phyloP scores from a whole-genome alignment of 129 eudicot species.

The Pittosporum tobira region DNA sequence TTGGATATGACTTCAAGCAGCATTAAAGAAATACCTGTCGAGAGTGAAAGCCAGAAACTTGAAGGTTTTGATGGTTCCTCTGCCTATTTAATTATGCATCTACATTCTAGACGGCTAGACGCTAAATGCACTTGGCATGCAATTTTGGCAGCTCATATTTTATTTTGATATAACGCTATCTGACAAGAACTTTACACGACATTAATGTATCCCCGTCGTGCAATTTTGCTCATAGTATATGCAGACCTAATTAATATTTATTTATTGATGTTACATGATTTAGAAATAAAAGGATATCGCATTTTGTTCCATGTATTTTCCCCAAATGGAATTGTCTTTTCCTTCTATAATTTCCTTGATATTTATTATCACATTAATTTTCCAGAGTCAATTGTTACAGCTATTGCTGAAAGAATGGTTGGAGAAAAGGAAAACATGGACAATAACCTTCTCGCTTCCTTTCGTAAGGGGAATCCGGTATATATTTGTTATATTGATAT shows the following conservation, averaged over 20 bases:
- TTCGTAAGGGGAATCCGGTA: constrained; percentile 61
- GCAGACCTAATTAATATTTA: background rate
- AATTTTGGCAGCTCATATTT: background rate
- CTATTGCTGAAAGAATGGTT: constrained; percentile 53
- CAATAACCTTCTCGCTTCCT: constrained; percentile 42
- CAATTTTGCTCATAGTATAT: background rate
- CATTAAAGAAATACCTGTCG: constrained; percentile 29
- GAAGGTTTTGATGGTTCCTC: constrained; percentile 37
- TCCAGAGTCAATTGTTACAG: constrained; percentile 52
- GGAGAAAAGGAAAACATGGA: constrained; percentile 80
- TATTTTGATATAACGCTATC: background rate
- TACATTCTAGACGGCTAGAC: too few species aligned
- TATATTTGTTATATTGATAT: constrained; percentile 6
- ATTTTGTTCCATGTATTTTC: too few species aligned
- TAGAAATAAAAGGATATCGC: too few species aligned
- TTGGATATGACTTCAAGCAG: constrained; percentile 39
- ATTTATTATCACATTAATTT: background rate
- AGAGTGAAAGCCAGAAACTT: constrained; percentile 24
- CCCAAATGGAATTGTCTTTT: background rate
- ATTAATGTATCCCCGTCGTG: too few species aligned
- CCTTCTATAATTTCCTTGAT: background rate
- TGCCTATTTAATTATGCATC: background rate
- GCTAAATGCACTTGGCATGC: background rate
- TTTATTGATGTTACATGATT: too few species aligned
- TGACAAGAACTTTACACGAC: background rate